These are phyloP conservation scores for Eucalyptus virginea DNA, from an alignment of 345 rosid genomes.

Conservation along the genomic window DNA sequence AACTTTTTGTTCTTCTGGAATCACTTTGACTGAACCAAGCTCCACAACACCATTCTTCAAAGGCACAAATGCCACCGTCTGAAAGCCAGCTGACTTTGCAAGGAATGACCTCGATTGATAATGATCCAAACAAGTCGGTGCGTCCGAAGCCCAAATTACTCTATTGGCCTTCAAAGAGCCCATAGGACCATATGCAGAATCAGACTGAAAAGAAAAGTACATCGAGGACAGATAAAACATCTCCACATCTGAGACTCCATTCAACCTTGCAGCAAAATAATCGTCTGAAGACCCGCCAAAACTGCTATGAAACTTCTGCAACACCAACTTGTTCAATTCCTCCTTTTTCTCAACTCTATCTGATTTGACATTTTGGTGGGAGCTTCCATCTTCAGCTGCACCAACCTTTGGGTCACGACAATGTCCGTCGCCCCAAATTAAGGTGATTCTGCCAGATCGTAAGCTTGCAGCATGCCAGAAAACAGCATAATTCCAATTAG, in stretches of 20 bases:
- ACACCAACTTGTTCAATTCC: slow-evolving; percentile 53
- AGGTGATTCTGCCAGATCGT: slow-evolving; percentile 54
- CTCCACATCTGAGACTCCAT: slow-evolving; percentile 48
- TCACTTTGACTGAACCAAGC: slow-evolving; percentile 60
- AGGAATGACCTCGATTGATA: slow-evolving; percentile 58
- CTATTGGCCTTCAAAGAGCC: slow-evolving; percentile 46
- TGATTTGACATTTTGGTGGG: slow-evolving; percentile 7
- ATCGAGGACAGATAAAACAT: slow-evolving; percentile 66
- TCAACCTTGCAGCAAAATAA: slow-evolving; percentile 20
- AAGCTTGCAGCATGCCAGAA: slow-evolving; percentile 54
- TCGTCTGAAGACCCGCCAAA: slow-evolving; percentile 36
- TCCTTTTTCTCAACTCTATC: slow-evolving; percentile 36
- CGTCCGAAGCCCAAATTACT: slow-evolving; percentile 57
- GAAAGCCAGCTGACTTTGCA: slow-evolving; percentile 70
- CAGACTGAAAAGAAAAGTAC: slow-evolving; percentile 51
- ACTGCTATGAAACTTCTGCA: slow-evolving; percentile 50
- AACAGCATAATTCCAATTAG: slow-evolving; percentile 72
- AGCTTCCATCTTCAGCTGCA: slow-evolving; percentile 14
- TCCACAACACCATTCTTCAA: slow-evolving; percentile 77
- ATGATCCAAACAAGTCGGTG: slow-evolving; percentile 37
- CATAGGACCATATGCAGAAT: slow-evolving; percentile 48
- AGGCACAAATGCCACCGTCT: slow-evolving; percentile 63
- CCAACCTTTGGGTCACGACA: slow-evolving; percentile 28
- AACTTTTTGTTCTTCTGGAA: slow-evolving; percentile 48
- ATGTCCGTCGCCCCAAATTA: slow-evolving; percentile 87